A percentile compares a stretch with the other conserved stretches of the same genome.
These are phyloP conservation scores for Aspergillus aculeatus DNA, from an alignment of 2,329 filamentous ascomycete species.

Conservation along the genomic window DNA sequence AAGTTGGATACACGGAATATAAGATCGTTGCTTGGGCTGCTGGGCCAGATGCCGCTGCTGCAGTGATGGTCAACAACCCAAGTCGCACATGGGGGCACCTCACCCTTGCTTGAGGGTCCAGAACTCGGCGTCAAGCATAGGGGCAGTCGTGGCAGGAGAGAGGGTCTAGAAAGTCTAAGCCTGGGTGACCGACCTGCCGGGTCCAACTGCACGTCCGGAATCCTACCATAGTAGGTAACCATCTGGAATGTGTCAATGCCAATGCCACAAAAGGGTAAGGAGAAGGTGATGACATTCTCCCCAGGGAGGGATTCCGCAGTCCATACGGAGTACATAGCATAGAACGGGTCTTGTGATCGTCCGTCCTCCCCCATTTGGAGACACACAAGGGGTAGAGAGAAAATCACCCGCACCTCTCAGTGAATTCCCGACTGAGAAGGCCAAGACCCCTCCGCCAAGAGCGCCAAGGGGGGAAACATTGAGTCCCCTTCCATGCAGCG, in stretches of 20 bases:
- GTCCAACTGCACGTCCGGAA: slow-evolving; percentile 5
- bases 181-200: neutral
- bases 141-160: neutral
- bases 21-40: neutral
- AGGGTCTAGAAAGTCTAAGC: slow-evolving; percentile 1
- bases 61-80: neutral
- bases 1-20: slow-evolving; percentile 6
- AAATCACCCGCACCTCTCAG: slow-evolving; percentile 7
- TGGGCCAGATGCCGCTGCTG: neutral
- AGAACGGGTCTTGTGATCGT: slow-evolving; percentile 16
- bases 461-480: slow-evolving; percentile 17
- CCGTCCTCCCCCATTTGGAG: slow-evolving; percentile 10
- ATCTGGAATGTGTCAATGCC: slow-evolving; percentile 5
- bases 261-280: neutral
- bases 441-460: slow-evolving; percentile 24
- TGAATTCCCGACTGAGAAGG: slow-evolving; percentile 10
- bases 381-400: slow-evolving; percentile 1
- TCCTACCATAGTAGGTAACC: slow-evolving; percentile 1
- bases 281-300: neutral
- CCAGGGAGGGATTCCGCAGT: neutral
- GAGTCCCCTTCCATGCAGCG: slow-evolving; percentile 13
- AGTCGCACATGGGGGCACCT: slow-evolving; percentile 8
- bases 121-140: neutral
- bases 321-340: neutral
- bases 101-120: slow-evolving; percentile 8